Percentiles rank a stretch among this genome's conserved stretches.
These are phyloP conservation scores for Litsea cubeba DNA, from an alignment of 164 flowering plant species.

Conservation along the genomic window DNA sequence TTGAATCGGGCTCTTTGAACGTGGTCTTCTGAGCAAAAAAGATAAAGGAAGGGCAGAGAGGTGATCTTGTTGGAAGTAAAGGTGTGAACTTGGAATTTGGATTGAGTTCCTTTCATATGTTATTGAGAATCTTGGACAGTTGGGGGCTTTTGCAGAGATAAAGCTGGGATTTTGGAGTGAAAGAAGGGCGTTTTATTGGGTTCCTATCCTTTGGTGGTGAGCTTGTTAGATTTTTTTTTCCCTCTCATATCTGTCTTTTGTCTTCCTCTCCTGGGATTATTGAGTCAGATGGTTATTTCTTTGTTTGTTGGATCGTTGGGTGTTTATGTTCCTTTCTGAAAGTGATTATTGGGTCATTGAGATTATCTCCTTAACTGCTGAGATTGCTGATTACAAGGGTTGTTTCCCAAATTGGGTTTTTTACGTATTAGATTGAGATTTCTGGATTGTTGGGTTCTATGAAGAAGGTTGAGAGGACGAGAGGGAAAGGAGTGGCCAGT, in stretches of 20 bases:
- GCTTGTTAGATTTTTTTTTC: neutral
- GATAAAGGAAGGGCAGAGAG: neutral
- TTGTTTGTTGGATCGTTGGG: conserved; percentile 1
- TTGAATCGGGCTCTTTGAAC: conserved; percentile 3
- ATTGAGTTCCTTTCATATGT: neutral
- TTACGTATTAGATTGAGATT: conserved; percentile 1
- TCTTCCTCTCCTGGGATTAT: neutral
- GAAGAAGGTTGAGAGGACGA: conserved; percentile 17
- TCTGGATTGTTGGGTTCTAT: neutral
- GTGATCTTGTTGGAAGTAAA: conserved; percentile 4
- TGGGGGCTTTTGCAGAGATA: neutral
- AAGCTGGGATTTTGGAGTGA: neutral
- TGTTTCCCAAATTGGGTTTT: neutral
- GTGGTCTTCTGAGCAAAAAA: conserved; percentile 1
- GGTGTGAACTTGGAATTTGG: neutral
- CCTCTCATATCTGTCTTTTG: neutral
- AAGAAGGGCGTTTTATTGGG: neutral
- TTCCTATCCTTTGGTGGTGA: neutral
- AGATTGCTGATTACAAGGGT: neutral
- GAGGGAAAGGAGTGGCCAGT: conserved; percentile 23
- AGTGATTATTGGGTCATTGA: neutral
- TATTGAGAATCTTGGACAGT: neutral
- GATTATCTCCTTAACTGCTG: neutral
- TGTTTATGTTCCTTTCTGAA: neutral
- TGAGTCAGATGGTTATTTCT: conserved; percentile 1